These are phyloP conservation scores for Colletotrichum lini DNA, from an alignment of 2,329 filamentous ascomycete genomes.

Conservation along the genomic window DNA sequence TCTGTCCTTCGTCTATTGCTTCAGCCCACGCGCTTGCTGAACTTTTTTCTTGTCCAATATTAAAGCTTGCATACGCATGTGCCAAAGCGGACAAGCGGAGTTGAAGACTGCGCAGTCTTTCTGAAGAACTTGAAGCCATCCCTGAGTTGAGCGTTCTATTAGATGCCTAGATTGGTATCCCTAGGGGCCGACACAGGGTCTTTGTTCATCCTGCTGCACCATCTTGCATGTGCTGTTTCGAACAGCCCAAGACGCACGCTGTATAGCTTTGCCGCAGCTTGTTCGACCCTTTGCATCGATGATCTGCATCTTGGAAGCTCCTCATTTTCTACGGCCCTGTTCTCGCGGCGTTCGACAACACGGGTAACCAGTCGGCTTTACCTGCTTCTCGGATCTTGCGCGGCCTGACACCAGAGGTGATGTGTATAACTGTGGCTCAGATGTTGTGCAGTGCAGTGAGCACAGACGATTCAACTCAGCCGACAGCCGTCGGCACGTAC, in stretches of 20 bases:
- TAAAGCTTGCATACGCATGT: neutral
- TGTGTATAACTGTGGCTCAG: slow-evolving; percentile 32
- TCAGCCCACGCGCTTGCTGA: neutral
- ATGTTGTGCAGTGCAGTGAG: slow-evolving; percentile 6
- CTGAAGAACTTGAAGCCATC: neutral
- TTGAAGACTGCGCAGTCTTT: neutral
- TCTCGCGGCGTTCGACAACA: neutral
- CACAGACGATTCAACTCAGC: neutral
- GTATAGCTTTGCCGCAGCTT: neutral
- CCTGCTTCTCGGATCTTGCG: slow-evolving; percentile 23
- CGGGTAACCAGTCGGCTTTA: neutral
- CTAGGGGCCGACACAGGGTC: slow-evolving; percentile 16
- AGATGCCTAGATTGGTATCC: too few relatives aligned
- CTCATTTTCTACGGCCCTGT: neutral
- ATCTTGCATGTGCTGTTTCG: slow-evolving; percentile 10
- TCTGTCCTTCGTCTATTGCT: slow-evolving; percentile 11
- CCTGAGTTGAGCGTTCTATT: neutral
- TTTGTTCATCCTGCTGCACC: slow-evolving; percentile 9
- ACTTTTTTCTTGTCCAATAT: neutral
- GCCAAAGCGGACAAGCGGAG: slow-evolving; percentile 16
- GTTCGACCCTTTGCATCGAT: slow-evolving; percentile 5
- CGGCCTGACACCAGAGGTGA: slow-evolving; percentile 1
- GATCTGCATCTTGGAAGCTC: neutral
- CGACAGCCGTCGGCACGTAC: slow-evolving; percentile 8
- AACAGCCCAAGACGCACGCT: neutral